phyloP scores from a whole-genome alignment of 2,329 filamentous ascomycete species.

The Ceratocystis cubensis region DNA sequence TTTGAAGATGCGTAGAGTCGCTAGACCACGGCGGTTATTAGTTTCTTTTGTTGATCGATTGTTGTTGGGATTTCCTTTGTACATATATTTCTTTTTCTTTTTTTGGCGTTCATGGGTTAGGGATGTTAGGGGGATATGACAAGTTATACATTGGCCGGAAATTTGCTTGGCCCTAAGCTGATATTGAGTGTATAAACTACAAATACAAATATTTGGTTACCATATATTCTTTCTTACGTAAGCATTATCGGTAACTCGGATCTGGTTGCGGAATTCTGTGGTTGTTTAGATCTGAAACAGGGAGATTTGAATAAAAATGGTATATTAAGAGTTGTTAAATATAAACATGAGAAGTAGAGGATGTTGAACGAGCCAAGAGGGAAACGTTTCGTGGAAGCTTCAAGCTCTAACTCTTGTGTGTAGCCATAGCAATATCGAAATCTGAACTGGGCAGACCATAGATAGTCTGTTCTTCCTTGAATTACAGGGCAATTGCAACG shows the following conservation, averaged over 20 bases:
- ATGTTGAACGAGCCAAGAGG: not conserved
- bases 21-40: not conserved
- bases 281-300: not conserved
- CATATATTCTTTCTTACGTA: not conserved
- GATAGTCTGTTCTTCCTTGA: not conserved
- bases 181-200: not conserved
- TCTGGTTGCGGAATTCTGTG: not conserved
- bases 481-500: conserved; percentile 9
- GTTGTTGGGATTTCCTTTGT: not conserved
- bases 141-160: not conserved
- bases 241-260: not conserved
- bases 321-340: not conserved
- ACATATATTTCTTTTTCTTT: not conserved
- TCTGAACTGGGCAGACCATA: not conserved
- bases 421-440: not conserved
- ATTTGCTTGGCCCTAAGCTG: not conserved
- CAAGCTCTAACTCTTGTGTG: not conserved
- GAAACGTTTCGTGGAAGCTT: not conserved
- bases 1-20: conserved; percentile 54
- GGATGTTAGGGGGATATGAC: not conserved
- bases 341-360: not conserved
- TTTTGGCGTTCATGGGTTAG: not conserved
- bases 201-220: not conserved
- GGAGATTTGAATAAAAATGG: not conserved
- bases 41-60: not conserved